phyloP scores from a whole-genome alignment of 495 filamentous ascomycete genomes.

The Staphylotrichum tortipilum region DNA sequence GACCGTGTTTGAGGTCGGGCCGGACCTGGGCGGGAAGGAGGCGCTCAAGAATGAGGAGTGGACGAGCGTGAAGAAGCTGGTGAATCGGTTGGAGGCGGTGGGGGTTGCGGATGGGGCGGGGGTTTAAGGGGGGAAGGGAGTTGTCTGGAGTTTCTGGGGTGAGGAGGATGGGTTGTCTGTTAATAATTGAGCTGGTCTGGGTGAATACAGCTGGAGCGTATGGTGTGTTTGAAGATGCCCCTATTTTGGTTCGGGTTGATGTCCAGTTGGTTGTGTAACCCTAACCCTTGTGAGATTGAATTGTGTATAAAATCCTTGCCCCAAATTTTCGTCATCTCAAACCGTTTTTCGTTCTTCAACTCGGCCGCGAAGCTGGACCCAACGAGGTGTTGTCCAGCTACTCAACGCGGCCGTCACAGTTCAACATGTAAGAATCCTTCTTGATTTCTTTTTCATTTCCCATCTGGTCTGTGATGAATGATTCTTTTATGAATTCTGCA shows the following conservation, averaged over 20 bases:
- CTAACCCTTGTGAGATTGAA: not conserved
- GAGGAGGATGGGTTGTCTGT: not conserved
- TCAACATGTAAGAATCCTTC: constrained; percentile 2
- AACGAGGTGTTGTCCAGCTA: not conserved
- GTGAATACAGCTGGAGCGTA: not conserved
- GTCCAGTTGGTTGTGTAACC: too few species aligned
- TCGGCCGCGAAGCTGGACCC: not conserved
- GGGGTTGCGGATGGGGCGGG: constrained; percentile 22
- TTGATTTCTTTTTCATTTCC: not conserved
- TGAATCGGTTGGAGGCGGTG: constrained; percentile 55
- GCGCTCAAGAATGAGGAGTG: constrained; percentile 78
- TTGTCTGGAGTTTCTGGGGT: not conserved
- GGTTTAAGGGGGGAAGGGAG: constrained; percentile 14
- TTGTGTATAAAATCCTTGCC: not conserved
- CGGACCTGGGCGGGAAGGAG: constrained; percentile 72
- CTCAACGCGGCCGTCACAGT: not conserved
- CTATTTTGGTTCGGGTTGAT: too few species aligned
- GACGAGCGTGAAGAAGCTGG: constrained; percentile 77
- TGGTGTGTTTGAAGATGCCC: not conserved
- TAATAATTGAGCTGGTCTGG: not conserved
- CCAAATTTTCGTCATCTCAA: not conserved
- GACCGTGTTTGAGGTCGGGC: constrained; percentile 88
- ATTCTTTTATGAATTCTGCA: constrained; percentile 49
- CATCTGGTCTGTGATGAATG: constrained; percentile 32
- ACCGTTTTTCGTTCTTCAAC: not conserved